These are phyloP conservation scores for Penicillium sp. DNA, from an alignment of 2,329 filamentous ascomycete species.

Conservation along the genomic window DNA sequence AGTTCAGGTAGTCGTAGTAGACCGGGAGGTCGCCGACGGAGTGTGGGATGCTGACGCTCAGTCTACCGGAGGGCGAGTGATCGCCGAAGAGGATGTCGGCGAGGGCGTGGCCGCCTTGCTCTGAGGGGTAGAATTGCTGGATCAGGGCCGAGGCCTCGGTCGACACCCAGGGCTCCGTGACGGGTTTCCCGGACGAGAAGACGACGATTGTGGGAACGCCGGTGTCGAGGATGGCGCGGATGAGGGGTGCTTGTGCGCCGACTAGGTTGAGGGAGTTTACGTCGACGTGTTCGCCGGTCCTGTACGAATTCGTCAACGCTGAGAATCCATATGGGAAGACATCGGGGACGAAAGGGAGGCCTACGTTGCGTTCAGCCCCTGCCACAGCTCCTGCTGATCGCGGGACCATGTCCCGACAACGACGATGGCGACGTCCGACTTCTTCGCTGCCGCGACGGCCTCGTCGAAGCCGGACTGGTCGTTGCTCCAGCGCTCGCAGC, in stretches of 20 bases:
- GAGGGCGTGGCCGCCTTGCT: conserved; percentile 69
- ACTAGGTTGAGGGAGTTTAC: conserved; percentile 67
- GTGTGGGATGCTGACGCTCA: conserved; percentile 70
- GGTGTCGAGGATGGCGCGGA: conserved; percentile 69
- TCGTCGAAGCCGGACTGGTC: conserved; percentile 70
- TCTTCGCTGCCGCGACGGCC: conserved; percentile 67
- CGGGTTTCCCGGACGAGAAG: conserved; percentile 71
- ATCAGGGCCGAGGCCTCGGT: conserved; percentile 67
- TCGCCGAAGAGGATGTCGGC: conserved; percentile 70
- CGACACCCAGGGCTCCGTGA: conserved; percentile 75
- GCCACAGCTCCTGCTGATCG: conserved; percentile 74
- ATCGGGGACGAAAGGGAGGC: conserved; percentile 1
- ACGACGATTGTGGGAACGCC: conserved; percentile 71
- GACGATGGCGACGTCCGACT: conserved; percentile 73
- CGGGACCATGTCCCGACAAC: conserved; percentile 77
- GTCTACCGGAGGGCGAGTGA: conserved; percentile 68
- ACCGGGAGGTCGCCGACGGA: conserved; percentile 70
- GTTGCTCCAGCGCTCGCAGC: conserved; percentile 74
- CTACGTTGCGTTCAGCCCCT: conserved; percentile 69
- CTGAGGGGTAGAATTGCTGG: conserved; percentile 76
- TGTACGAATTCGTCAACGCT: conserved; percentile 6
- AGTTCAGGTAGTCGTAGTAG: conserved; percentile 76
- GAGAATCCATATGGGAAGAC: neutral
- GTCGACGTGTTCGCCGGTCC: conserved; percentile 75
- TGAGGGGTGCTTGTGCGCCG: conserved; percentile 70